Base-by-base conservation (phyloP, 176 grass and related monocot genomes). In the Oryza rufipogon region DNA sequence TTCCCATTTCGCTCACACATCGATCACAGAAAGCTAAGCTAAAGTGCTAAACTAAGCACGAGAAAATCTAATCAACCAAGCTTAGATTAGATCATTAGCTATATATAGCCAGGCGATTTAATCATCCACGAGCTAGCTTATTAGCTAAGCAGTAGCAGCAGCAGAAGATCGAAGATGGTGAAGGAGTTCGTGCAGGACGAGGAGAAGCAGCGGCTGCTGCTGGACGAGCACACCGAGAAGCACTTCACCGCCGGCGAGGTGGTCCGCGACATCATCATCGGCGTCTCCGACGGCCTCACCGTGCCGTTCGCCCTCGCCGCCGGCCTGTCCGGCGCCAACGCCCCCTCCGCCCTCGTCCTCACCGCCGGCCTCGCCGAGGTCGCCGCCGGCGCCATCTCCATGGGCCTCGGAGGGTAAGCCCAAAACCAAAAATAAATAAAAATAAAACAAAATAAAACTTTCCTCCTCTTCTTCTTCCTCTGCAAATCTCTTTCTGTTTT, bases 301-400 rank as follows among this genome's bases (percentile, higher is more conserved):
- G 96, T 98, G 69, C 96, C 96, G 9, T 98, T 98, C 71, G 96
- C 96, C 33, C 93, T 98, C 66, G 96, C 93, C 20, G 96, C 93
- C 34, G 96, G 96, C 30, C 89, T 98, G 58, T 95, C 91, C 68
- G 93, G 93, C 20, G 96, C 96, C 64, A 86, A 70, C 79, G 96
- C 89, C 2, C 82, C 93, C 16, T 98, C 96, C 38, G 80, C 87
- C 38, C 91, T 98, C 47, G 91, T 98, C 11, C 93, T 98, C 87
- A 93, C 93, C 34, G 96, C 96, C 8, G 93, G 96, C 2, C 91
- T 93, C 75, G 93, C 93, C 9, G 96, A 98, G 84, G 93, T 98
- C 82, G 93, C 96, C 46, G 93, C 93, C 60, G 96, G 96, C 48
- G 91, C 96, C 87, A 98, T 98, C 41, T 98, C 96, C 87, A 98